Percentiles rank a stretch among this genome's conserved stretches.
Conservation (phyloP, 169 alveolate species). For the Plasmodium cynomolgi region DNA sequence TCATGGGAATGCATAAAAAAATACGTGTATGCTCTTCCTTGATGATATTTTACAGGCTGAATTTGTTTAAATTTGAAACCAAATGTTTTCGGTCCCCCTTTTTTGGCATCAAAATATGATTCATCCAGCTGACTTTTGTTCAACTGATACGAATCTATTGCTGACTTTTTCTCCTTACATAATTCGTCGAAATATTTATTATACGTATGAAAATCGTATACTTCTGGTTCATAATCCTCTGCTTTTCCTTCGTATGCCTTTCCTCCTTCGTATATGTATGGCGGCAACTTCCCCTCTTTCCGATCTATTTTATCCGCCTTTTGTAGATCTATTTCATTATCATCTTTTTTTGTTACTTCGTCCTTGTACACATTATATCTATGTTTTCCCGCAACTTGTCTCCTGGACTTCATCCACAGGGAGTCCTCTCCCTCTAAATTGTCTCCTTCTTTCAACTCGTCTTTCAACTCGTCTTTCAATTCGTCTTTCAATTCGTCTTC, state of each 20-base stretch:
- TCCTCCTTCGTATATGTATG: slow-evolving; percentile 64
- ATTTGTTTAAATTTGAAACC: slow-evolving; percentile 90
- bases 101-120: slow-evolving; percentile 73
- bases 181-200: slow-evolving; percentile 73
- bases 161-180: slow-evolving; percentile 52
- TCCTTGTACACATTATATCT: slow-evolving; percentile 66
- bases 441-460: not conserved
- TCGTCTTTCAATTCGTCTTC: not conserved
- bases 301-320: slow-evolving; percentile 63
- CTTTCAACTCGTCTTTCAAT: not conserved
- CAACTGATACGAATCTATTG: slow-evolving; percentile 63
- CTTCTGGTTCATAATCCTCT: slow-evolving; percentile 70
- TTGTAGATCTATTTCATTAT: slow-evolving; percentile 32
- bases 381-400: slow-evolving; percentile 10
- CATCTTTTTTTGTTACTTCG: slow-evolving; percentile 33
- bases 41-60: slow-evolving; percentile 88
- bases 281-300: slow-evolving; percentile 42
- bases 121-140: slow-evolving; percentile 68
- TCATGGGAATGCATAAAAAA: slow-evolving; percentile 88
- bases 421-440: not conserved
- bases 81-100: slow-evolving; percentile 81
- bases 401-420: slow-evolving; percentile 12
- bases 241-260: slow-evolving; percentile 42
- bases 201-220: slow-evolving; percentile 74
- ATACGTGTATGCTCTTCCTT: slow-evolving; percentile 87